Conservation (phyloP, 2,329 filamentous ascomycete species). For the Microdochium bolleyi region DNA sequence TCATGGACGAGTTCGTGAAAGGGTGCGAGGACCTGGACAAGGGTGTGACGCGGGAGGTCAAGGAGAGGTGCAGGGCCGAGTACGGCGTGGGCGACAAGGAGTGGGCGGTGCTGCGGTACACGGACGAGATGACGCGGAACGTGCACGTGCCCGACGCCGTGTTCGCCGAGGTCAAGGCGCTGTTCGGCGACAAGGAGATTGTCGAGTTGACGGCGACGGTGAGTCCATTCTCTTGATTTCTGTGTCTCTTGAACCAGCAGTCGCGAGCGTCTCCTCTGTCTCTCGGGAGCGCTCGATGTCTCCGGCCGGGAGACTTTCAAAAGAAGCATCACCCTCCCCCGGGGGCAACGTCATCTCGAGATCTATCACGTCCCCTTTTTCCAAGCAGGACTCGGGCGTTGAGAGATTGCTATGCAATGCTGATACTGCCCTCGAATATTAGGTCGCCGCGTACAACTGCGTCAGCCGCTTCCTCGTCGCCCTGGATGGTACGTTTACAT, state of each 20-base stretch:
- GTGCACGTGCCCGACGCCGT: conserved; percentile 62
- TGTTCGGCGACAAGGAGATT: conserved; percentile 63
- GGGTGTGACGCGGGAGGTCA: conserved; percentile 18
- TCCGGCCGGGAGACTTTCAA: no score
- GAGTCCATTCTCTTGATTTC: conserved; percentile 11
- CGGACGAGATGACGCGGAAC: conserved; percentile 76
- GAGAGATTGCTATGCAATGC: background rate
- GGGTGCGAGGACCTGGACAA: conserved; percentile 15
- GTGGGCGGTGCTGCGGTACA: conserved; percentile 62
- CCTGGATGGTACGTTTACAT: conserved; percentile 54
- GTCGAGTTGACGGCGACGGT: conserved; percentile 77
- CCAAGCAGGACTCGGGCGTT: background rate
- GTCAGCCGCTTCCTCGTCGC: conserved; percentile 79
- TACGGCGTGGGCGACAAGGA: conserved; percentile 46
- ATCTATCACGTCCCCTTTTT: no score
- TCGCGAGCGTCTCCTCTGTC: no score
- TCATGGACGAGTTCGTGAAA: conserved; percentile 35
- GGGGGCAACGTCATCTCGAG: no score
- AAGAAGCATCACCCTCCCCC: no score
- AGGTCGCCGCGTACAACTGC: conserved; percentile 72
- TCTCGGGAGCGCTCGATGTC: no score
- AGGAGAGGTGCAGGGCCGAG: conserved; percentile 13
- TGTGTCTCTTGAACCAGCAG: background rate
- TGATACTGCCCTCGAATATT: background rate
- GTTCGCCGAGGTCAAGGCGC: conserved; percentile 52